Evolutionary conservation across 768 basidiomycete species (phyloP).

Genomic region (Gymnopilus junonius): DNA sequence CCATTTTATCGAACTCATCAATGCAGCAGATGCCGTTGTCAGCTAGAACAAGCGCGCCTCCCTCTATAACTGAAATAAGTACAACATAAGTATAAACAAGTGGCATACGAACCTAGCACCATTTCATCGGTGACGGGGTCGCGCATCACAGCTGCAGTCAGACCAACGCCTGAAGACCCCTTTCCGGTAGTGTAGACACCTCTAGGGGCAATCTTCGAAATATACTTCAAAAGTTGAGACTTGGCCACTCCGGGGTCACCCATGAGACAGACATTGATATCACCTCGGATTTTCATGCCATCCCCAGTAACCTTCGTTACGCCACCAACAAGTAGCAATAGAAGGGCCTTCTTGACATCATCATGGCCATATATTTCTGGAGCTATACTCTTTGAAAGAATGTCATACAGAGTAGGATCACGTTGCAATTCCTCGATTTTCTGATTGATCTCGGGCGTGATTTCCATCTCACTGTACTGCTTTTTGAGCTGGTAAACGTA

Average conservation of each 20-base stretch:
- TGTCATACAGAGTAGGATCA: slow-evolving; percentile 84
- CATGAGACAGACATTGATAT: slow-evolving; percentile 98
- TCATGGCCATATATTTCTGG: slow-evolving; percentile 98
- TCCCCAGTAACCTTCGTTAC: slow-evolving; percentile 95
- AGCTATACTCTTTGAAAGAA: slow-evolving; percentile 91
- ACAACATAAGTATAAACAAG: background rate
- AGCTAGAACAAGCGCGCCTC: slow-evolving; percentile 97
- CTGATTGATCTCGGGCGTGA: slow-evolving; percentile 80
- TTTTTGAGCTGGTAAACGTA: slow-evolving; percentile 95
- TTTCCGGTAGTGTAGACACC: slow-evolving; percentile 99
- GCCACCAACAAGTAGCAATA: slow-evolving; percentile 92
- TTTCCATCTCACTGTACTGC: slow-evolving; percentile 94
- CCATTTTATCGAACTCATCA: slow-evolving; percentile 99
- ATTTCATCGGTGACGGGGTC: slow-evolving; percentile 99
- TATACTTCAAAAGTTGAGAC: slow-evolving; percentile 96
- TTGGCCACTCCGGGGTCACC: slow-evolving; percentile 99
- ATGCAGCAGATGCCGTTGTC: slow-evolving; percentile 99
- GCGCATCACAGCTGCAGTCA: slow-evolving; percentile 98
- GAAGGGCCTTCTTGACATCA: slow-evolving; percentile 95
- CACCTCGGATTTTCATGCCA: slow-evolving; percentile 98
- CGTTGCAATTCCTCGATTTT: slow-evolving; percentile 68
- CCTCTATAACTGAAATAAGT: slow-evolving; percentile 63
- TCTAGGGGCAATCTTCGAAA: slow-evolving; percentile 96
- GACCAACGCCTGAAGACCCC: slow-evolving; percentile 97
- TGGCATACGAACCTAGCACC: slow-evolving; percentile 79